Conservation (phyloP, 1,284 basidiomycete species). For the Peniophora sp. region DNA sequence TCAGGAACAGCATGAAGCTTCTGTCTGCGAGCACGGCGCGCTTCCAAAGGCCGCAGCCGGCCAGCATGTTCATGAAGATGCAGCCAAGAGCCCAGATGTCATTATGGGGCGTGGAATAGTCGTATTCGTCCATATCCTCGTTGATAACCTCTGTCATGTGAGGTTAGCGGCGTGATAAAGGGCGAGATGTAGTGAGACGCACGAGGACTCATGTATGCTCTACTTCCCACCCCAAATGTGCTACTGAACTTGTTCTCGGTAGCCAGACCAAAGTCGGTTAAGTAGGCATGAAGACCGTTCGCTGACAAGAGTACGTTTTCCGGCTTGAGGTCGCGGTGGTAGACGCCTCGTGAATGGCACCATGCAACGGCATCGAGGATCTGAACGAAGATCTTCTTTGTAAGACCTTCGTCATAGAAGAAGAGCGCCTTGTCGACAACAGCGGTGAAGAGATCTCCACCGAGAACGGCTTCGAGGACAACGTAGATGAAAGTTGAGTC, state of each 20-base stretch:
- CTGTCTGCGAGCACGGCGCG: slow-evolving; percentile 66
- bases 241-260: slow-evolving; percentile 39
- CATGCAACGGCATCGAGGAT: slow-evolving; percentile 52
- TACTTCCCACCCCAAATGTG: slow-evolving; percentile 40
- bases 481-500: slow-evolving; percentile 49
- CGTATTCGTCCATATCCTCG: background rate
- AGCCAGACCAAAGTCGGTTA: slow-evolving; percentile 64
- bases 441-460: slow-evolving; percentile 56
- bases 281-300: slow-evolving; percentile 37
- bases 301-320: slow-evolving; percentile 57
- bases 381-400: slow-evolving; percentile 36
- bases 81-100: slow-evolving; percentile 75
- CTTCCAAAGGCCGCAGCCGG: slow-evolving; percentile 85
- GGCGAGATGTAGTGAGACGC: background rate
- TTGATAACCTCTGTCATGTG: background rate
- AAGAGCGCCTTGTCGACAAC: slow-evolving; percentile 32
- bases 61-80: slow-evolving; percentile 59
- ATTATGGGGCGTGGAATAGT: slow-evolving; percentile 63
- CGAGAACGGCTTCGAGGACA: slow-evolving; percentile 53
- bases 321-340: slow-evolving; percentile 67
- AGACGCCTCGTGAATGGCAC: slow-evolving; percentile 52
- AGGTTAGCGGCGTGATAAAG: background rate
- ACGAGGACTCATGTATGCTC: slow-evolving; percentile 57
- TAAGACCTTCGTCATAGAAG: background rate
- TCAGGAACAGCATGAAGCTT: slow-evolving; percentile 63